Percentiles rank a stretch among this genome's conserved stretches.
phyloP scores from a whole-genome alignment of 352 stramenopile species.

The Globisporangium cylindrosporum region DNA sequence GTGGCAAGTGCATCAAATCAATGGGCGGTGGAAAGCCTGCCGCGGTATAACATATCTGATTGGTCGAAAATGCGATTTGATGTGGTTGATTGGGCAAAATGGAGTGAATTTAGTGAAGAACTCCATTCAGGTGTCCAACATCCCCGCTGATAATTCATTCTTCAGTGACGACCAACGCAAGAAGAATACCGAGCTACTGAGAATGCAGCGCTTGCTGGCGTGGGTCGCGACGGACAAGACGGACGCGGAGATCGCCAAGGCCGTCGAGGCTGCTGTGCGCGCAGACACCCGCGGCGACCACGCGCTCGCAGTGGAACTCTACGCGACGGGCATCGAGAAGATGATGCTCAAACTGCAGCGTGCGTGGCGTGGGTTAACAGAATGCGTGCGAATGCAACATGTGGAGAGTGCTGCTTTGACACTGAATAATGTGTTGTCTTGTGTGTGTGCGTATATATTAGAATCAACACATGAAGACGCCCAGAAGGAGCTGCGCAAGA shows the following conservation, averaged over 20 bases:
- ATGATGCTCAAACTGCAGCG: constrained; percentile 62
- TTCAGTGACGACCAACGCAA: neutral
- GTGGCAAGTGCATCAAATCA: constrained; percentile 1
- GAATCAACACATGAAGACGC: constrained; percentile 33
- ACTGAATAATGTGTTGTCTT: neutral
- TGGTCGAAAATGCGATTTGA: neutral
- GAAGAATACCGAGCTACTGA: neutral
- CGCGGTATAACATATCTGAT: neutral
- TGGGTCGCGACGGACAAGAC: constrained; percentile 11
- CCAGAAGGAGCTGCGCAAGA: constrained; percentile 30
- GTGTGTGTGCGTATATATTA: constrained; percentile 15
- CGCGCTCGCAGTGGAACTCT: constrained; percentile 59
- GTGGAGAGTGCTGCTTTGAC: neutral
- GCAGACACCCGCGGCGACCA: constrained; percentile 51
- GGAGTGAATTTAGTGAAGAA: neutral
- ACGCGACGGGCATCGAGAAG: constrained; percentile 69
- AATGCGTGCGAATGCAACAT: neutral
- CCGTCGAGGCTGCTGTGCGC: constrained; percentile 50
- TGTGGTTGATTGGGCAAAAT: neutral
- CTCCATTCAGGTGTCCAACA: neutral
- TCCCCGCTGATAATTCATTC: neutral
- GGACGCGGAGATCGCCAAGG: constrained; percentile 43
- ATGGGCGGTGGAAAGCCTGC: neutral
- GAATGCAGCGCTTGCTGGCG: constrained; percentile 18
- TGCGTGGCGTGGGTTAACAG: constrained; percentile 20